Base-by-base conservation (phyloP, 108 stramenopile genomes). In the Schizochytrium sp. region DNA sequence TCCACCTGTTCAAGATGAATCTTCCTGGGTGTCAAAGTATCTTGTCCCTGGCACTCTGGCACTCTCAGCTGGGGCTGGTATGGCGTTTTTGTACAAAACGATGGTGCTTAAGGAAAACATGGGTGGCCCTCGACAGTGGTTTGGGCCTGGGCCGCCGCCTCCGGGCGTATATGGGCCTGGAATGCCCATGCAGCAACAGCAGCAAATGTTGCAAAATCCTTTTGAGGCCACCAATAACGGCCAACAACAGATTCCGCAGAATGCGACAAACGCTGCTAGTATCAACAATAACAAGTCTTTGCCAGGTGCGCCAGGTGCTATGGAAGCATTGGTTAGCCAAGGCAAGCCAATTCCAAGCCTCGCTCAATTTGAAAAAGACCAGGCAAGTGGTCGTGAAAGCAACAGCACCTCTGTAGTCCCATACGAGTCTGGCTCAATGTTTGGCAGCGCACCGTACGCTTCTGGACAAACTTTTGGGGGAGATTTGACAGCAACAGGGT, bases 1-100 rank as follows among this genome's bases (percentile, higher is more conserved):
- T 17, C 59, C 17, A 60, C 59, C 72, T 7, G 40, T 42, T 12
- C n/a, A 28, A 53, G 76, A 49, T 3, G 15, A 83, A 53, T 49
- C 47, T 5, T 83, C 76, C 10, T 83, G 76, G 76, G 76, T 83
- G 0, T 55, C 76, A 47, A 83, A 83, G 76, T 49, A 55, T 38
- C 53, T 83, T 8, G 76, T 83, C 50, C 76, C 76, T 2, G 76
- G 76, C 28, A 83, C 76, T 8, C 47, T 83, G 76, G 76, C 76
- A 40, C 76, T 83, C 53, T 83, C 76, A 10, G 76, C 76, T 5
- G 76, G 76, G 28, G 76, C 76, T 10, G 76, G 76, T n/a, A 49
- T 83, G 50, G 76, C 76, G 50, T 83, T 83, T 83, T 40, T 83
- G 45, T 83, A 83, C 53, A 83, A 83, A 40, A 83, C 76, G 28